Conservation (phyloP, 345 rosid species). For the Durio zibethinus region DNA sequence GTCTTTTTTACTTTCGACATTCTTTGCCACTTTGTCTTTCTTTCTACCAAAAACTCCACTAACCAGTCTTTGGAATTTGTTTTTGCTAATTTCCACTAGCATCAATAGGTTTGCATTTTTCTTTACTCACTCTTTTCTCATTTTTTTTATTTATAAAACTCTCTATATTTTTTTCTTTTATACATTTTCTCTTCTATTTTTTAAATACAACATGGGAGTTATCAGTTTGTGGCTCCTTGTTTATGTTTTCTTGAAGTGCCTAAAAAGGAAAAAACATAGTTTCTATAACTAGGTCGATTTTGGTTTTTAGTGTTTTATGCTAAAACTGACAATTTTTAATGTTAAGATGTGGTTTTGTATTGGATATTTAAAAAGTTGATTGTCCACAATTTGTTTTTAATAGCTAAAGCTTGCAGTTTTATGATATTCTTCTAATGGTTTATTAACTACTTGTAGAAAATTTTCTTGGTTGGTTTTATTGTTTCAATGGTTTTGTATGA, state of each 20-base stretch:
- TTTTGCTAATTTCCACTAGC: background rate
- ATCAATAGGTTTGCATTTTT: constrained; percentile 2
- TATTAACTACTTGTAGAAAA: background rate
- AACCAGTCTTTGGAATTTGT: background rate
- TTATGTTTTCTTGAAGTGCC: background rate
- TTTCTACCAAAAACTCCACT: background rate
- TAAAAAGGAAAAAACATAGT: background rate
- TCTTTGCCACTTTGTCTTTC: background rate
- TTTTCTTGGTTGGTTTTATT: background rate
- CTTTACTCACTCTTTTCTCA: background rate
- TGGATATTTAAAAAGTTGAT: background rate
- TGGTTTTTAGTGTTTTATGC: background rate
- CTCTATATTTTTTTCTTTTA: background rate
- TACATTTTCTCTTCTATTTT: background rate
- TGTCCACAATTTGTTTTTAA: background rate
- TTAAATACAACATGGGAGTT: background rate
- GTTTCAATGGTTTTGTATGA: background rate
- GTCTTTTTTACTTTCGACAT: background rate
- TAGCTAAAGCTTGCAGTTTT: background rate
- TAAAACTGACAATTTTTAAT: background rate
- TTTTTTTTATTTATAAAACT: background rate
- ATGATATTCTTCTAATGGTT: background rate
- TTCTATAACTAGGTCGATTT: background rate
- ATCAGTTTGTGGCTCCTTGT: background rate
- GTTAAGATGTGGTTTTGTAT: background rate